Percentiles rank a stretch among this genome's conserved stretches.
Conservation (phyloP, 2,329 filamentous ascomycete species). For the Endothia cerciana region DNA sequence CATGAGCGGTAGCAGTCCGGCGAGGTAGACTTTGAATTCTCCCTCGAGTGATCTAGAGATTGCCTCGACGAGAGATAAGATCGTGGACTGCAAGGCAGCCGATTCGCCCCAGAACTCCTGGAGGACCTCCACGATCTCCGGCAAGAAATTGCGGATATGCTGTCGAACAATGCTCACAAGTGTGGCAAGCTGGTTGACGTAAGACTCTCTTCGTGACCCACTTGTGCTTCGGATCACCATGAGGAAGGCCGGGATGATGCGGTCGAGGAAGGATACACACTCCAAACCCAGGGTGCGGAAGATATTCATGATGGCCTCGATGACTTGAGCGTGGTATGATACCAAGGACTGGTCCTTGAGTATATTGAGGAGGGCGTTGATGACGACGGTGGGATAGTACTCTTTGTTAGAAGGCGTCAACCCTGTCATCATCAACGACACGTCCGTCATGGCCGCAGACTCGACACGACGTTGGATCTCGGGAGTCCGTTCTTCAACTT, state of each 20-base stretch:
- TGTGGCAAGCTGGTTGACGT: conserved; percentile 95
- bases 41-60: conserved; percentile 93
- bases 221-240: conserved; percentile 84
- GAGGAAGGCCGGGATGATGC: conserved; percentile 93
- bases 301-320: conserved; percentile 98
- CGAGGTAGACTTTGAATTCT: conserved; percentile 96
- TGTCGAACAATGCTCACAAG: conserved; percentile 94
- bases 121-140: conserved; percentile 82
- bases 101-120: conserved; percentile 89
- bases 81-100: conserved; percentile 83
- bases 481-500: conserved; percentile 86
- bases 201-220: conserved; percentile 81
- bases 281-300: conserved; percentile 96
- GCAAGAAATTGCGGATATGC: conserved; percentile 90
- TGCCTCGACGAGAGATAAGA: conserved; percentile 88
- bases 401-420: conserved; percentile 96
- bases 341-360: conserved; percentile 87
- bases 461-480: conserved; percentile 74
- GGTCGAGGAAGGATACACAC: conserved; percentile 90
- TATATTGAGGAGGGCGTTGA: conserved; percentile 91
- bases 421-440: conserved; percentile 97
- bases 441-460: conserved; percentile 77
- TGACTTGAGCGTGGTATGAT: conserved; percentile 90
- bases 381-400: conserved; percentile 97
- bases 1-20: conserved; percentile 88